Percentiles rank a stretch among this genome's conserved stretches.
phyloP scores from a whole-genome alignment of 106 monocot genomes.

The Ottelia alismoides region DNA sequence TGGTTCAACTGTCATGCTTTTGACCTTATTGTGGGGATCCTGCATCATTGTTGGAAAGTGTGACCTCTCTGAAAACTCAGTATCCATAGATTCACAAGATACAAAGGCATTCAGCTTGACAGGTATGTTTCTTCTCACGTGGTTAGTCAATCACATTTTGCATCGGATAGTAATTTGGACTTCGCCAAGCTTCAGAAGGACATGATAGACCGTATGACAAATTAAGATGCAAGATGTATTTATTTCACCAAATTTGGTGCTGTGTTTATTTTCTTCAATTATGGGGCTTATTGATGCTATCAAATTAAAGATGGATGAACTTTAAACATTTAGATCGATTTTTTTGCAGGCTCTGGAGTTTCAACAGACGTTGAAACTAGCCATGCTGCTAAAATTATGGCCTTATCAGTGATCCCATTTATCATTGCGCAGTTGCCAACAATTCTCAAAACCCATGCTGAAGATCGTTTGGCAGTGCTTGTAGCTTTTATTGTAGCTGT shows the following conservation, averaged over 20 bases:
- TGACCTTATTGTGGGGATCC: slow-evolving; percentile 75
- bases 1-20: slow-evolving; percentile 81
- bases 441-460: slow-evolving; percentile 51
- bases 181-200: too few species aligned
- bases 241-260: too few species aligned
- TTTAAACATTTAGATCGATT: too few species aligned
- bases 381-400: slow-evolving; percentile 91
- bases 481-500: slow-evolving; percentile 41
- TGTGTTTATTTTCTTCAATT: too few species aligned
- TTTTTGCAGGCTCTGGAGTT: slow-evolving; percentile 58
- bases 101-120: slow-evolving; percentile 60
- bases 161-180: too few species aligned
- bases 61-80: slow-evolving; percentile 65
- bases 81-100: slow-evolving; percentile 65
- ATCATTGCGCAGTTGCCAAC: slow-evolving; percentile 63
- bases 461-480: slow-evolving; percentile 37
- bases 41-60: slow-evolving; percentile 80
- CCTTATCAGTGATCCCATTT: slow-evolving; percentile 74
- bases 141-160: too few species aligned
- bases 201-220: too few species aligned
- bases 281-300: too few species aligned
- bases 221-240: too few species aligned
- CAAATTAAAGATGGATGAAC: too few species aligned
- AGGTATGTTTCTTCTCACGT: slow-evolving; percentile 48
- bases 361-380: slow-evolving; percentile 75